phyloP scores from a whole-genome alignment of 768 basidiomycete species.

The Cyclocybe aegerita region DNA sequence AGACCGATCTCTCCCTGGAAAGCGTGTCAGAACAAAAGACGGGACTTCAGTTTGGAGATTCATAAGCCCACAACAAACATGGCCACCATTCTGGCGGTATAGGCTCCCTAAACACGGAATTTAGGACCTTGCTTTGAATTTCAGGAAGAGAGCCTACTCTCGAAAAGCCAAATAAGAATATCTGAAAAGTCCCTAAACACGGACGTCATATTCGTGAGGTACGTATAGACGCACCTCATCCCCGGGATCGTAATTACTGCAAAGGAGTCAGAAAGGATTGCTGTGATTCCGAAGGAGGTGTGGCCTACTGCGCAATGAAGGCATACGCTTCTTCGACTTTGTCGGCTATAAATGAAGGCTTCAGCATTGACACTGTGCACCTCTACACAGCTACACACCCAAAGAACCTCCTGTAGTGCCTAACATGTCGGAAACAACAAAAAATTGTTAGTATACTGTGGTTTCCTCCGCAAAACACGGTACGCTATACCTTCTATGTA shows the following conservation, averaged over 20 bases:
- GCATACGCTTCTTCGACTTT: slow-evolving; percentile 80
- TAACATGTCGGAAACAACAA: slow-evolving; percentile 21
- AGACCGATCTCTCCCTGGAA: slow-evolving; percentile 67
- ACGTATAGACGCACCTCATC: slow-evolving; percentile 53
- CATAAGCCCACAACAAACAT: slow-evolving; percentile 56
- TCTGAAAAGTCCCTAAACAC: slow-evolving; percentile 34
- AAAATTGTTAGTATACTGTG: background rate
- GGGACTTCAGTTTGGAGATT: background rate
- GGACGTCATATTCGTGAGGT: slow-evolving; percentile 4
- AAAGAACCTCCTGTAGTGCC: slow-evolving; percentile 65
- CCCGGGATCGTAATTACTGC: slow-evolving; percentile 67
- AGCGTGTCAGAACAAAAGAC: background rate
- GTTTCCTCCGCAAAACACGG: background rate
- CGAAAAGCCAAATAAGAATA: slow-evolving; percentile 79
- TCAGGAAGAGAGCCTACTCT: slow-evolving; percentile 39
- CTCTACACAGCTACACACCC: slow-evolving; percentile 36
- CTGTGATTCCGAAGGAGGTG: background rate
- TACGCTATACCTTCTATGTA: slow-evolving; percentile 53
- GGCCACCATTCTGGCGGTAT: slow-evolving; percentile 74
- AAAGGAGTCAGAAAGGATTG: background rate
- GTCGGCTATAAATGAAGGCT: slow-evolving; percentile 39
- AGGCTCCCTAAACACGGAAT: slow-evolving; percentile 54
- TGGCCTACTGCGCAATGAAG: slow-evolving; percentile 73
- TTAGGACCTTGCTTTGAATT: background rate
- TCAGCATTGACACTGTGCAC: slow-evolving; percentile 2